Base-by-base conservation (phyloP, 2,329 filamentous ascomycete species). In the Stemphylium lycopersici region DNA sequence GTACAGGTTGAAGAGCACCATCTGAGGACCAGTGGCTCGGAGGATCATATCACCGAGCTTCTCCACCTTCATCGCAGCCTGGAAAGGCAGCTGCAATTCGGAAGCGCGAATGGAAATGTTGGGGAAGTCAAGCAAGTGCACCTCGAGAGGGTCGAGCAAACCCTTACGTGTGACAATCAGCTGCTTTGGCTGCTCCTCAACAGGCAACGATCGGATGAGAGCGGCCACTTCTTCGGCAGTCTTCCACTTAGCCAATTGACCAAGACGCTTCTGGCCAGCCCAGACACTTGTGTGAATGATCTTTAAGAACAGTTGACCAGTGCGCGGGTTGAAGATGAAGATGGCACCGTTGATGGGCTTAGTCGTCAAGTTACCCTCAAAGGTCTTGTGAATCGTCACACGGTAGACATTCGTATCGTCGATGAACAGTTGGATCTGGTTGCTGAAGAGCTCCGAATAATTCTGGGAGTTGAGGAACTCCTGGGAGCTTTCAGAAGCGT, bases 311-410 rank as follows among this genome's bases (percentile, higher is more conserved):
- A 99, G 79, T 72, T 99, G 95, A 45, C 95, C 95, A 47, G 95
- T 99, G 54, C 93, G 87, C n/a, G 96, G 95, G 75, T 99, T 99
- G 85, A 99, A 98, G 73, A 99, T 99, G 82, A 99, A 99, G 74
- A 99, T 98, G 40, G 96, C 95, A 73, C 95, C 95, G 75, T 99
- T 99, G 83, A 99, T 99, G 3, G 95, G 95, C 78, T 99, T 99
- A 1, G 95, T 99, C 0, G 95, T 99, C 85, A 99, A 82, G 74
- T 99, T 99, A 68, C 95, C 95, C 77, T 99, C 95, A 60, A 99
- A 99, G 0, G 95, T 99, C 85, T 99, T 99, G 83, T 99, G 95
- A 60, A 99, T 99, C 0, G 95, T 99, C 58, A 99, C 95, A 80
- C 95, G 93, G 75, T 99, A 99, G 46, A 99, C 96, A 69, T 99